Evolutionary conservation across 805 yeast genomes (phyloP).

Genomic region (Metschnikowia gruessii): DNA sequence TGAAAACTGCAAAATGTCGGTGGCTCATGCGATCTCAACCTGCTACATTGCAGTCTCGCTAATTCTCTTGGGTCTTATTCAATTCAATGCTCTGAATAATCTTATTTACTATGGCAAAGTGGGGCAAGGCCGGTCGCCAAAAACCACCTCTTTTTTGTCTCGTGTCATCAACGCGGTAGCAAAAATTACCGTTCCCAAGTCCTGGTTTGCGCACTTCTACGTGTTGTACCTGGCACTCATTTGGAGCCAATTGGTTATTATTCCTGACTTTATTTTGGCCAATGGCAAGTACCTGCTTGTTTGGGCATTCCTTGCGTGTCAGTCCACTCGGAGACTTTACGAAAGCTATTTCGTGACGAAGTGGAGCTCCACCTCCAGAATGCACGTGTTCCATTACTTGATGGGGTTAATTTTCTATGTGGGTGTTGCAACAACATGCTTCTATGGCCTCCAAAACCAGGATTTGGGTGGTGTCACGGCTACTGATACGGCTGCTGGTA

Average conservation of each 20-base stretch:
- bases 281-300: slow-evolving; percentile 22
- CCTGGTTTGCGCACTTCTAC: slow-evolving; percentile 64
- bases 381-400: slow-evolving; percentile 64
- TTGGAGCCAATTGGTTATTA: slow-evolving; percentile 19
- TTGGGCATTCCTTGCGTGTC: slow-evolving; percentile 35
- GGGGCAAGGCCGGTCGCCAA: neutral
- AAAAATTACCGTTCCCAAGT: slow-evolving; percentile 53
- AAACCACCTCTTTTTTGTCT: neutral
- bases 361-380: slow-evolving; percentile 47
- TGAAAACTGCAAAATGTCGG: neutral
- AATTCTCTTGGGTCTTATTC: slow-evolving; percentile 6
- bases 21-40: slow-evolving; percentile 1
- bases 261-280: slow-evolving; percentile 9
- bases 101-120: slow-evolving; percentile 19
- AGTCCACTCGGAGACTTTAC: slow-evolving; percentile 51
- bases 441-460: slow-evolving; percentile 7
- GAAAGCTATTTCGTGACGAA: slow-evolving; percentile 54
- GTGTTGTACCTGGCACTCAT: slow-evolving; percentile 36
- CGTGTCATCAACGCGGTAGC: slow-evolving; percentile 6
- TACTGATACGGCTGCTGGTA: too few species aligned
- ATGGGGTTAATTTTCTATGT: slow-evolving; percentile 63
- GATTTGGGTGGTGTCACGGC: neutral
- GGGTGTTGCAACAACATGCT: slow-evolving; percentile 39
- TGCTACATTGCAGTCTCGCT: slow-evolving; percentile 4
- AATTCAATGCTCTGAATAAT: slow-evolving; percentile 8